Evolutionary conservation across 805 yeast genomes (phyloP).

Genomic region (Lachancea thermotolerans): DNA sequence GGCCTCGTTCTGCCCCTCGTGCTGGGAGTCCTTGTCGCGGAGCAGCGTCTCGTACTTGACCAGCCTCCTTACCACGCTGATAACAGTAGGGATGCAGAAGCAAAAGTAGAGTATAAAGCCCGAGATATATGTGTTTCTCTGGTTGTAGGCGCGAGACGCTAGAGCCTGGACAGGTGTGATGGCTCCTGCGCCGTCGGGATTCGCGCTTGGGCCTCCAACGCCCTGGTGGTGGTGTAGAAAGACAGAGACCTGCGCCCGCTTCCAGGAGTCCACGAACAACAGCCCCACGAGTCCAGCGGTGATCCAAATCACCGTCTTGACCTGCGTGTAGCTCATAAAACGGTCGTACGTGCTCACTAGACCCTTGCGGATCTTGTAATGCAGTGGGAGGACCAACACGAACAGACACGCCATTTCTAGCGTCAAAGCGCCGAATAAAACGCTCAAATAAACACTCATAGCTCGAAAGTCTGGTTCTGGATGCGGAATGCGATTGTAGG

Average conservation of each 20-base stretch:
- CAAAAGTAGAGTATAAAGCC: constrained; percentile 56
- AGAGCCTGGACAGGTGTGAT: constrained; percentile 42
- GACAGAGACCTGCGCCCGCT: constrained; percentile 35
- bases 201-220: constrained; percentile 17
- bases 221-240: constrained; percentile 18
- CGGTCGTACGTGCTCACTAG: constrained; percentile 35
- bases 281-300: constrained; percentile 38
- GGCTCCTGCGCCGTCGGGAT: constrained; percentile 17
- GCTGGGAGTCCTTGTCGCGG: constrained; percentile 11
- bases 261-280: constrained; percentile 50
- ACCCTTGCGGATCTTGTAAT: constrained; percentile 40
- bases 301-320: constrained; percentile 41
- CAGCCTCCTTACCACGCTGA: constrained; percentile 46
- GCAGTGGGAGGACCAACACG: constrained; percentile 49
- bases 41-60: constrained; percentile 40
- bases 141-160: constrained; percentile 56
- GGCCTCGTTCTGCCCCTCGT: constrained; percentile 12
- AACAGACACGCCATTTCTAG: constrained; percentile 46
- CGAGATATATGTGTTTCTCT: constrained; percentile 54
- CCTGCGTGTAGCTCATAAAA: constrained; percentile 34
- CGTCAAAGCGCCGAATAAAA: constrained; percentile 42
- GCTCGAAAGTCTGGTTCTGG: background rate
- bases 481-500: no score
- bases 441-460: constrained; percentile 31
- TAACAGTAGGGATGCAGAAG: constrained; percentile 48